Base-by-base conservation (phyloP, 2,329 filamentous ascomycete species). In the Lachnellula suecica region DNA sequence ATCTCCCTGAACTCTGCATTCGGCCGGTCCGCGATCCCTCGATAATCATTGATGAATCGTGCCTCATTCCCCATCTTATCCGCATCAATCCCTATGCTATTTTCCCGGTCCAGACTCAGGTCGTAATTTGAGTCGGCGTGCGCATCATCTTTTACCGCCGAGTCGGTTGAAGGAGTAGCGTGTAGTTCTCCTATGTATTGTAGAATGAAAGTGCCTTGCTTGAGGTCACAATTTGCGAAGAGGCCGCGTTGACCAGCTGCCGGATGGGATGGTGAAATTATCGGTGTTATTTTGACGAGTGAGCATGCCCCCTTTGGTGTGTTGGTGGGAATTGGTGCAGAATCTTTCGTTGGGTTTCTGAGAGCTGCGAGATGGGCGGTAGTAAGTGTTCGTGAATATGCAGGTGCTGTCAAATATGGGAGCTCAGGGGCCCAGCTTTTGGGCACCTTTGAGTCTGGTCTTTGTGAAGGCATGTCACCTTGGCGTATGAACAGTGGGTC, bases 41-140 rank as follows among this genome's bases (percentile, higher is more conserved):
- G 73, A 60, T 83, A 88, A 67, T 88, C 84, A 63, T 88, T 88
- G 42, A 86, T 76, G 59, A 85, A 87, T 9, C 84, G 72, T 2
- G 79, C 83, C 70, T 88, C 84, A 61, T 86, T 87, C 10, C 84
- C 84, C 48, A 68, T 69, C 34, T 64, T 65, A 15, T 73, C 76
- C 3, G 84, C 84, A 61, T 88, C 84, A 4, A 87, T 78, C 3
- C 83, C 83, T 1, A 84, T 70, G 15, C 76, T 78, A 0, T 68
- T 73, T 19, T 78, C 81, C 19, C 76, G 72, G 67, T 84, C 81
- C 19, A 87, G 71, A 75, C 81, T 84, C 23, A 88, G 71, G 64
- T 87, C 84, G 63, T 87, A 87, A 68, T 87, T 80, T 6, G 78
- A 81, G 13, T 62, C 51, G n/a, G 71, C 70, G 55, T 79, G 71